Evolutionary conservation across 768 basidiomycete species (phyloP), one percentile per base, ranked within the genome.

Genomic region (Trametes villosa): DNA sequence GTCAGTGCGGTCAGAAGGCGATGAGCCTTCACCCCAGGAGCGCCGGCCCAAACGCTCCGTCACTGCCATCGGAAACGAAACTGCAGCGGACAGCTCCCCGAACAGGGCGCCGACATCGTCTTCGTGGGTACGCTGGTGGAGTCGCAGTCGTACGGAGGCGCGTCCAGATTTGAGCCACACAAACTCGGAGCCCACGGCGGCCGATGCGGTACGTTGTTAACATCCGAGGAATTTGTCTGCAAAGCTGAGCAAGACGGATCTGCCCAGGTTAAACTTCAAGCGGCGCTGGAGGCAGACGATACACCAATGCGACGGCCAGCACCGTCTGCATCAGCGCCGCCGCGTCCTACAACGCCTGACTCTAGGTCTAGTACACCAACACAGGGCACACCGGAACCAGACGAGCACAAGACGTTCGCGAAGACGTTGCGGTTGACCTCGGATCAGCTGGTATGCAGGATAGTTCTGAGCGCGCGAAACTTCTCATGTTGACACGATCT

Each of bases 381-480:
- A 1, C 53, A 38, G 24, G 33, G 54, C 22, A 52, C 48, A 26
- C 33, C 50, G 1, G 50, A 51, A 5, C 51, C 51, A 3, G 61
- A 62, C 18, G 38, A 41, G 22, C 40, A 68, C 52, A 84, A 84
- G 70, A 88, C 84, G 68, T 98, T 85, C 70, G 95, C 92, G 9
- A 98, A 99, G 78, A 94, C 96, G 0, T 75, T 99, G 59, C 83
- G 97, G 7, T 75, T 99, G 60, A 94, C 96, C 0, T 97, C 95
- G 4, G 94, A 96, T 66, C 97, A 99, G 71, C 82, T 99, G 41
- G 94, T 95, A 67, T 4, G 55, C 26, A 44, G 29, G 15, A 18
- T 45, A 17, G 44, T 44, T 27, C 48, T 17, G 11, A 38, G 15
- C n/a, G 9, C 22, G 26, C 12, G 13, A 38, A 15, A 15, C 24